Base-by-base conservation (phyloP, 345 rosid species). In the Arabis hirsuta region DNA sequence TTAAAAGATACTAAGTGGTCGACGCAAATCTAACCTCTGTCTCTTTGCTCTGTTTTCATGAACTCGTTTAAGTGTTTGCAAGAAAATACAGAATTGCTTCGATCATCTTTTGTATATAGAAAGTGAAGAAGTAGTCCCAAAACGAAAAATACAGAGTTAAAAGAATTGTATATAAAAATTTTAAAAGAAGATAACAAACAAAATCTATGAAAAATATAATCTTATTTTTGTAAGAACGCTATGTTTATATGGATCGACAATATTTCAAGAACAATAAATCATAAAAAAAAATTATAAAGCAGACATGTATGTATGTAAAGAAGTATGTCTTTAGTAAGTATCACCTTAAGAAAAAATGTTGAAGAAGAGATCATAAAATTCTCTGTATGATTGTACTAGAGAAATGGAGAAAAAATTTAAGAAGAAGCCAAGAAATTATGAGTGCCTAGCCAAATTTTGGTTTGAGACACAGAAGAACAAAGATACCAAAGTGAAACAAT, bases 271-370 rank as follows among this genome's bases (percentile, higher is more conserved):
- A 16, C 12, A 64, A 34, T 14, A 36, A 54, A 38, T 14, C 64
- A 46, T 55, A 45, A 24, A 9, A 45, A n/a, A 44, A 41, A 53
- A 29, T 43, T 8, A 14, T 54, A 26, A 64, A 64, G 20, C 43
- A 47, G 12, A 55, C 1, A 65, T 10, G 19, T 16, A 12, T 32
- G 16, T 39, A 12, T 43, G 47, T 32, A 24, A 51, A 67, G 46
- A 74, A 42, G 12, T 20, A 39, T 74, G 14, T 27, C 12, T 32
- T 8, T 61, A 47, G 16, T 9, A 47, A 69, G 65, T 55, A 46
- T 12, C 27, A 69, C 66, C 75, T 69, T 62, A 13, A 20, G 53
- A 31, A 69, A 69, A 62, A 20, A 69, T 62, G 50, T 67, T 41
- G 67, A 57, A 47, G 51, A 50, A 57, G 42, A n/a, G 34, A 20